Evolutionary conservation across 2,329 filamentous ascomycete species (phyloP).

Genomic region (Colletotrichum chlorophyti): DNA sequence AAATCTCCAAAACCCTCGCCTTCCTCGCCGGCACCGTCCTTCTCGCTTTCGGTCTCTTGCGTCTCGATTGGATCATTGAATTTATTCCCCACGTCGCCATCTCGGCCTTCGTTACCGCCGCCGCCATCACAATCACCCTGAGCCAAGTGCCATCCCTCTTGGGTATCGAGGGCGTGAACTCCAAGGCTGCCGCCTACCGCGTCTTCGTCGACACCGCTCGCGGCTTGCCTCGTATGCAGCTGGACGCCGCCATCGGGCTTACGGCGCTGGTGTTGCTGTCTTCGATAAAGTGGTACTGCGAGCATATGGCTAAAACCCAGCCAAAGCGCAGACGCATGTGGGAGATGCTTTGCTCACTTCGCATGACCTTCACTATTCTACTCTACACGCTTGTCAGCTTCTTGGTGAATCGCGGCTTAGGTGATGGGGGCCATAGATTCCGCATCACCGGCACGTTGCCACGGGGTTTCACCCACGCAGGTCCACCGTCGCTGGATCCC

Average conservation of each 20-base stretch:
- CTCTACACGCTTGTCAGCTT: constrained; percentile 79
- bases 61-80: constrained; percentile 61
- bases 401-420: constrained; percentile 64
- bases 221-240: constrained; percentile 52
- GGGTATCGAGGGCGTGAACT: constrained; percentile 57
- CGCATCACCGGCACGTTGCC: constrained; percentile 60
- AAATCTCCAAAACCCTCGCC: constrained; percentile 55
- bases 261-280: constrained; percentile 74
- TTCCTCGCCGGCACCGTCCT: constrained; percentile 56
- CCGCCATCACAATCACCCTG: constrained; percentile 55
- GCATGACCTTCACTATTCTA: constrained; percentile 77
- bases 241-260: constrained; percentile 79
- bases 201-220: constrained; percentile 60
- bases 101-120: constrained; percentile 62
- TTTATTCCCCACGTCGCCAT: constrained; percentile 60
- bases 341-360: constrained; percentile 77
- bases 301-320: constrained; percentile 63
- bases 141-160: constrained; percentile 59
- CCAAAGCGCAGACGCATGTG: constrained; percentile 68
- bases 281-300: constrained; percentile 60
- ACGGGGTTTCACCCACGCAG: constrained; percentile 68
- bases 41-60: constrained; percentile 54
- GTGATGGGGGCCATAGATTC: constrained; percentile 58
- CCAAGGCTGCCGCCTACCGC: constrained; percentile 52
- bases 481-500: constrained; percentile 61